phyloP scores from a whole-genome alignment of 108 stramenopile genomes.

The Cyclotella sp. region DNA sequence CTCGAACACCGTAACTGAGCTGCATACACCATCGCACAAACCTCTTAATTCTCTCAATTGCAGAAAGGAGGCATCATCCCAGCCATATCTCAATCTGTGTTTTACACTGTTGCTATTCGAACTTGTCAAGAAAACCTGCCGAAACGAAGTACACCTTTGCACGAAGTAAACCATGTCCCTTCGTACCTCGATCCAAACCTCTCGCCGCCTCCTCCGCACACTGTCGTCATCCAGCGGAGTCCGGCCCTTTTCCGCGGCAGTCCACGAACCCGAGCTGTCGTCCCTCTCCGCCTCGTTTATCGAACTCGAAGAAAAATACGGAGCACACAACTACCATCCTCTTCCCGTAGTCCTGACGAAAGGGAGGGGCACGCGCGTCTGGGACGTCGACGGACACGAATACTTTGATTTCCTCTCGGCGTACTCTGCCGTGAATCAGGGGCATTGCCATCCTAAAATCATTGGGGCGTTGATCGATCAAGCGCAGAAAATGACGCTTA shows the following conservation, averaged over 20 bases:
- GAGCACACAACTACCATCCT: slow-evolving; percentile 98
- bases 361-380: slow-evolving; percentile 79
- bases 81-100: no score
- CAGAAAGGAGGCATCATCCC: no score
- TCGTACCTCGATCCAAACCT: slow-evolving; percentile 20
- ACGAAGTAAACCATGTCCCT: slow-evolving; percentile 22
- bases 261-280: slow-evolving; percentile 41
- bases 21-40: no score
- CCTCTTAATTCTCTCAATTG: no score
- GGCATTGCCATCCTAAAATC: slow-evolving; percentile 99
- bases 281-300: slow-evolving; percentile 66
- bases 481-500: slow-evolving; percentile 92
- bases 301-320: slow-evolving; percentile 86
- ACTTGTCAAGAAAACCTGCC: not conserved
- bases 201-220: slow-evolving; percentile 31
- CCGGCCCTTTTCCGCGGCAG: slow-evolving; percentile 35
- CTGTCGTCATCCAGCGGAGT: not conserved
- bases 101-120: no score
- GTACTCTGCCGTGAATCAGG: slow-evolving; percentile 99
- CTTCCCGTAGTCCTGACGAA: slow-evolving; percentile 93
- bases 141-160: not conserved
- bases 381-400: slow-evolving; percentile 81
- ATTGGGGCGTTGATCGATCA: slow-evolving; percentile 91
- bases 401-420: slow-evolving; percentile 98
- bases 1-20: no score